Conservation (phyloP, 495 filamentous ascomycete species). For the Aspergillus avenaceus region DNA sequence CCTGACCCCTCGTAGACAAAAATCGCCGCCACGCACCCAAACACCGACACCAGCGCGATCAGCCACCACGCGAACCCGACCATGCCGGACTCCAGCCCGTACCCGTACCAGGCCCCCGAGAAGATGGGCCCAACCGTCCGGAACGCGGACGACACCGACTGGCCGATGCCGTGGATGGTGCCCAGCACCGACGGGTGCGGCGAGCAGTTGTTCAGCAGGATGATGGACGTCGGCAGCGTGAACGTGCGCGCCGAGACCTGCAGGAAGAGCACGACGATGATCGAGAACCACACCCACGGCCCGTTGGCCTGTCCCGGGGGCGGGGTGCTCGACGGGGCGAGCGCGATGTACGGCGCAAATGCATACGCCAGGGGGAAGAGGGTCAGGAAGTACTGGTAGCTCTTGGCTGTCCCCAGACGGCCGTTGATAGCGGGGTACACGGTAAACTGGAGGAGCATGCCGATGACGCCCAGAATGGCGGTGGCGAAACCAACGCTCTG, state of each 20-base stretch:
- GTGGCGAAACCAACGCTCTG: constrained; percentile 72
- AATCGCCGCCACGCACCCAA: constrained; percentile 57
- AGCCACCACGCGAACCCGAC: constrained; percentile 79
- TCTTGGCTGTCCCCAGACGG: constrained; percentile 62
- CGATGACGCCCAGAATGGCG: constrained; percentile 71
- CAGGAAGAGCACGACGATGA: constrained; percentile 62
- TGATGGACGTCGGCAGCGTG: constrained; percentile 70
- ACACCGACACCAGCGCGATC: constrained; percentile 57
- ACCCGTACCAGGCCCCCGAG: constrained; percentile 66
- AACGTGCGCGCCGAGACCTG: constrained; percentile 81
- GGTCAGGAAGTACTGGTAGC: constrained; percentile 63
- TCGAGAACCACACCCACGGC: constrained; percentile 59
- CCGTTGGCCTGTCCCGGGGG: constrained; percentile 65
- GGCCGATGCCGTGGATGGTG: constrained; percentile 77
- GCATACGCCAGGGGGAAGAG: constrained; percentile 74
- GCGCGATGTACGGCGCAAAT: constrained; percentile 66
- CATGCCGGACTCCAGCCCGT: constrained; percentile 63
- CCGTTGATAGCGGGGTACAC: constrained; percentile 68
- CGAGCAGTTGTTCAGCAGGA: constrained; percentile 79
- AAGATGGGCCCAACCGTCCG: constrained; percentile 73
- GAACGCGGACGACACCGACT: constrained; percentile 65
- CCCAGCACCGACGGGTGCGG: constrained; percentile 78
- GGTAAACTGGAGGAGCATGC: constrained; percentile 71
- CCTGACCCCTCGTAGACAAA: constrained; percentile 72
- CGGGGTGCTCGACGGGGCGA: constrained; percentile 58